These are phyloP conservation scores for Candida fluviatilis DNA, from an alignment of 805 yeast genomes.

Conservation along the genomic window DNA sequence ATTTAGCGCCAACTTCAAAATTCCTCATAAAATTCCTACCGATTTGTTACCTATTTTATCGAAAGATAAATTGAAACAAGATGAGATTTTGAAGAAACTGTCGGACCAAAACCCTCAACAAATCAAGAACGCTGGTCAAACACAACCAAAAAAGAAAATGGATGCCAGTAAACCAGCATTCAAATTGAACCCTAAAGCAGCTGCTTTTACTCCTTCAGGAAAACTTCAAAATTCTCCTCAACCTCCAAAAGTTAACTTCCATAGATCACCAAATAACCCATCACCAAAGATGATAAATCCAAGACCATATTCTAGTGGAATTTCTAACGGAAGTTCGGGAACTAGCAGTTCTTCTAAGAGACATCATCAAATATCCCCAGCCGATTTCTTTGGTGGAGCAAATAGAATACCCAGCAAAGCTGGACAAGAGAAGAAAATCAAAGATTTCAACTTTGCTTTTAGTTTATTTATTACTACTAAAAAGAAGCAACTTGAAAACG, in stretches of 20 bases:
- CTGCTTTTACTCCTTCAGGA: slow-evolving; percentile 54
- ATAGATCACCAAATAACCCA: slow-evolving; percentile 23
- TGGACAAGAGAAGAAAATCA: slow-evolving; percentile 30
- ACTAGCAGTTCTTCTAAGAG: slow-evolving; percentile 18
- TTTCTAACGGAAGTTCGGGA: slow-evolving; percentile 14
- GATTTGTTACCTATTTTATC: slow-evolving; percentile 68
- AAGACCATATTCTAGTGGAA: slow-evolving; percentile 26
- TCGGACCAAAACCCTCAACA: slow-evolving; percentile 11
- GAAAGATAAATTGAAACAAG: slow-evolving; percentile 63
- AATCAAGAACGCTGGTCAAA: slow-evolving; percentile 4
- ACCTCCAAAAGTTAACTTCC: slow-evolving; percentile 21
- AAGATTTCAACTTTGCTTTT: slow-evolving; percentile 42
- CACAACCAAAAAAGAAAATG: slow-evolving; percentile 36
- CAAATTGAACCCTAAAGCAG: slow-evolving; percentile 68
- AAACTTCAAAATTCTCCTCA: slow-evolving; percentile 23
- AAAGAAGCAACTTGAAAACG: slow-evolving; percentile 18
- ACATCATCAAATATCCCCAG: slow-evolving; percentile 35
- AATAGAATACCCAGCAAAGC: slow-evolving; percentile 35
- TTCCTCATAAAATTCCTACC: slow-evolving; percentile 56
- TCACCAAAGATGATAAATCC: slow-evolving; percentile 31
- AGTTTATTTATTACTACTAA: slow-evolving; percentile 50
- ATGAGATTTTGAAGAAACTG: slow-evolving; percentile 49
- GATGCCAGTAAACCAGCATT: slow-evolving; percentile 59
- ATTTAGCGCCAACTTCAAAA: slow-evolving; percentile 77
- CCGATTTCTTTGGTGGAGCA: slow-evolving; percentile 40